phyloP scores from a whole-genome alignment of 2,329 filamentous ascomycete genomes.

The Phoma sp. region DNA sequence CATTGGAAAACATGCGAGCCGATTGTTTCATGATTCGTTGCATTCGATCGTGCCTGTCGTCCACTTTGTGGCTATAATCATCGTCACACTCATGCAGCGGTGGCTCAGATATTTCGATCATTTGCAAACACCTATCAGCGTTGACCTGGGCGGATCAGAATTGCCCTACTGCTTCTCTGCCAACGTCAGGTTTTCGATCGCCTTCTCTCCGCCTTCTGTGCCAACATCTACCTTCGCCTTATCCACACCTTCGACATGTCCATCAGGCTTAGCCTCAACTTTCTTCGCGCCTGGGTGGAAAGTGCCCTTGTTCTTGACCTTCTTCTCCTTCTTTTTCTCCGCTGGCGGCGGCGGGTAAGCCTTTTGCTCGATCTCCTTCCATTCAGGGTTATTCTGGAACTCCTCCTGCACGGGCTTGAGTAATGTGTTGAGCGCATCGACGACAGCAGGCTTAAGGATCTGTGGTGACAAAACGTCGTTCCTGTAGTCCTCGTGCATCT shows the following conservation, averaged over 20 bases:
- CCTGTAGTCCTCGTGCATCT: slow-evolving; percentile 79
- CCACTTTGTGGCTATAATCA: background rate
- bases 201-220: slow-evolving; percentile 42
- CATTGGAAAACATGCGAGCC: no score
- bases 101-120: background rate
- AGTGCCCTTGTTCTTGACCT: slow-evolving; percentile 76
- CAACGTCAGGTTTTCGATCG: slow-evolving; percentile 41
- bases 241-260: slow-evolving; percentile 51
- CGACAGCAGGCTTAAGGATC: slow-evolving; percentile 82
- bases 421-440: slow-evolving; percentile 73
- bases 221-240: slow-evolving; percentile 52
- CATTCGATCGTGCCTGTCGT: no score
- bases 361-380: slow-evolving; percentile 76
- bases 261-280: slow-evolving; percentile 54
- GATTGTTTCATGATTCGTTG: background rate
- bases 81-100: background rate
- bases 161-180: slow-evolving; percentile 30
- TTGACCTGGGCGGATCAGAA: background rate
- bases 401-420: slow-evolving; percentile 78
- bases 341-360: slow-evolving; percentile 79
- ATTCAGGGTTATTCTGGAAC: slow-evolving; percentile 74
- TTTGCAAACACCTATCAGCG: no score
- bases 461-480: slow-evolving; percentile 87
- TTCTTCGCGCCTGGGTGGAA: slow-evolving; percentile 58
- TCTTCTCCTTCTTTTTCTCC: slow-evolving; percentile 70